Evolutionary conservation across 345 rosid genomes (phyloP).

Genomic region (Physaria fendleri): DNA sequence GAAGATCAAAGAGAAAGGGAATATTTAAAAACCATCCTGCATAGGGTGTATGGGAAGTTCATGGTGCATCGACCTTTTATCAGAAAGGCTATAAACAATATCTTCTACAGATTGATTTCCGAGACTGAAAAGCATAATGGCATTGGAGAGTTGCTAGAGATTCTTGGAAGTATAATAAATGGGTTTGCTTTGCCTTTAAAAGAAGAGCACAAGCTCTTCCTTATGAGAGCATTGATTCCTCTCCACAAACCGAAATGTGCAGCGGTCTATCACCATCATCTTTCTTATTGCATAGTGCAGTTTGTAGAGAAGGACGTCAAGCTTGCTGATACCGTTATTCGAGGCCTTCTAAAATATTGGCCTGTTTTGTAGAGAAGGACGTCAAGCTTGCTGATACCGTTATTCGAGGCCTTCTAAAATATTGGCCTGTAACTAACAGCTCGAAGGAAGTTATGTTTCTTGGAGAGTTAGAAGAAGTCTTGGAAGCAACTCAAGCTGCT

Average conservation of each 20-base stretch:
- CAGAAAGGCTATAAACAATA: conserved; percentile 73
- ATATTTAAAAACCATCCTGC: conserved; percentile 65
- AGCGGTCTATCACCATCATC: conserved; percentile 71
- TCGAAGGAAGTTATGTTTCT: conserved; percentile 87
- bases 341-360: conserved; percentile 79
- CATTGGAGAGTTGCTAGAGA: conserved; percentile 70
- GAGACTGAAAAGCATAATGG: conserved; percentile 90
- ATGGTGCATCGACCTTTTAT: conserved; percentile 89
- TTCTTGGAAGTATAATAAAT: conserved; percentile 83
- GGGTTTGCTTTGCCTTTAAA: conserved; percentile 83
- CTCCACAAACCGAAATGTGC: conserved; percentile 81
- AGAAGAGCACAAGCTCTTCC: conserved; percentile 91
- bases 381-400: conserved; percentile 80
- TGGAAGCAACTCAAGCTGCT: conserved; percentile 79
- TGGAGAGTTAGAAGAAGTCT: conserved; percentile 80
- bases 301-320: conserved; percentile 86
- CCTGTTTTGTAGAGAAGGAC: conserved; percentile 87
- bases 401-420: conserved; percentile 65
- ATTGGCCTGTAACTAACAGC: conserved; percentile 88
- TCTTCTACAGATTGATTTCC: conserved; percentile 70
- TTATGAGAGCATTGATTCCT: conserved; percentile 72
- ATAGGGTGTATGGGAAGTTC: conserved; percentile 78
- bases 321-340: conserved; percentile 72
- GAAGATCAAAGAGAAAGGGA: conserved; percentile 86
- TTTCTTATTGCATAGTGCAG: conserved; percentile 76